These are phyloP conservation scores for Amyloporia xantha DNA, from an alignment of 768 basidiomycete genomes.

Conservation along the genomic window DNA sequence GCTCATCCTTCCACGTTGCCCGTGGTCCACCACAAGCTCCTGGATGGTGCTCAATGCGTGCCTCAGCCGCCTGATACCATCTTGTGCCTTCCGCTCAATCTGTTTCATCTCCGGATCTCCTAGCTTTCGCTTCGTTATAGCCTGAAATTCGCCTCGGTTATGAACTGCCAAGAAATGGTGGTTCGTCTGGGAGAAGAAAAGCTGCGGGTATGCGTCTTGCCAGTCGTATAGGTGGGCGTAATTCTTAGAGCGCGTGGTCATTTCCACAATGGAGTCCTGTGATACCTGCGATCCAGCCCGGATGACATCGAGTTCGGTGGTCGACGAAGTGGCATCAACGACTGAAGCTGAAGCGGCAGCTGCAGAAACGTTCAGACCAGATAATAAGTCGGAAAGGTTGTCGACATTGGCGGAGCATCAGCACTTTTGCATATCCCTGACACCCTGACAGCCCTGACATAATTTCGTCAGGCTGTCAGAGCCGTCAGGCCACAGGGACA, in stretches of 20 bases:
- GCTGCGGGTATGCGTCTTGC: conserved; percentile 56
- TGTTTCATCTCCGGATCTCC: conserved; percentile 15
- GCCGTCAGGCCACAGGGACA: no score
- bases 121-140: conserved; percentile 38
- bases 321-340: background rate
- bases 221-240: conserved; percentile 34
- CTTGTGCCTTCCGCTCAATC: conserved; percentile 22
- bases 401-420: conserved; percentile 15
- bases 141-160: conserved; percentile 43
- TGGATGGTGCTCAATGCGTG: conserved; percentile 32
- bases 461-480: no score
- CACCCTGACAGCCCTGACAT: no score
- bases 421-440: no score
- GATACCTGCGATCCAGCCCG: conserved; percentile 25
- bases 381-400: conserved; percentile 16
- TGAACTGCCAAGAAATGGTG: conserved; percentile 58
- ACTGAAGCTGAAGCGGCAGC: background rate
- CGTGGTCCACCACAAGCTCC: conserved; percentile 43
- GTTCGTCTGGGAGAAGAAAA: conserved; percentile 63
- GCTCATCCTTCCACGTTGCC: conserved; percentile 45
- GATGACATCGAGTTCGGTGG: conserved; percentile 17
- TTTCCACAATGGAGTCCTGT: conserved; percentile 27
- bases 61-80: conserved; percentile 26
- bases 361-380: conserved; percentile 9
- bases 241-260: conserved; percentile 20